These are phyloP conservation scores for Cladosporium phlei DNA, from an alignment of 2,329 filamentous ascomycete genomes.

Conservation along the genomic window DNA sequence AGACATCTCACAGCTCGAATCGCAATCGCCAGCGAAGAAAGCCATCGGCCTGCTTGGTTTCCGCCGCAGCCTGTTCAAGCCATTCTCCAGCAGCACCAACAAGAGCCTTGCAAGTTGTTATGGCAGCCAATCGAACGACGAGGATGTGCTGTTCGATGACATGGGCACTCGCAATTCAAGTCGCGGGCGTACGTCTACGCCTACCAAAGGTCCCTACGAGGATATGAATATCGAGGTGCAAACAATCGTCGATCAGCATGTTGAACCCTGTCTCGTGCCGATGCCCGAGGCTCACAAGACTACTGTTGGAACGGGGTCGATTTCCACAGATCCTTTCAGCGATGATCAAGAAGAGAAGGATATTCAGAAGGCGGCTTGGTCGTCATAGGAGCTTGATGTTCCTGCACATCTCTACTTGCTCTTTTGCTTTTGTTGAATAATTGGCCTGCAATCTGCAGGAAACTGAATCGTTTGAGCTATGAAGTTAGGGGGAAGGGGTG, in stretches of 20 bases:
- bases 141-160: constrained; percentile 5
- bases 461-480: no score
- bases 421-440: no score
- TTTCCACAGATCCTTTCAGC: background rate
- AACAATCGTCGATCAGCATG: constrained; percentile 1
- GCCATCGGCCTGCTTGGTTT: constrained; percentile 6
- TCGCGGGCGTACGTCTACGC: background rate
- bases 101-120: constrained; percentile 5
- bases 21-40: background rate
- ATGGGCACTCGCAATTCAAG: background rate
- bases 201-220: background rate
- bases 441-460: no score
- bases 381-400: background rate
- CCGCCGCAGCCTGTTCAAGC: constrained; percentile 11
- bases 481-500: background rate
- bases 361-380: constrained; percentile 9
- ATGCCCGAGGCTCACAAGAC: constrained; percentile 4
- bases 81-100: constrained; percentile 2
- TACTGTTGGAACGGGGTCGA: background rate
- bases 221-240: constrained; percentile 5
- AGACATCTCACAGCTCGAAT: constrained; percentile 7
- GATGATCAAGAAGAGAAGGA: constrained; percentile 9
- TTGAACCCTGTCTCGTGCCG: background rate
- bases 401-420: no score
- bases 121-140: constrained; percentile 4